Base-by-base conservation (phyloP, 2,329 filamentous ascomycete genomes). In the Diaporthe eres region DNA sequence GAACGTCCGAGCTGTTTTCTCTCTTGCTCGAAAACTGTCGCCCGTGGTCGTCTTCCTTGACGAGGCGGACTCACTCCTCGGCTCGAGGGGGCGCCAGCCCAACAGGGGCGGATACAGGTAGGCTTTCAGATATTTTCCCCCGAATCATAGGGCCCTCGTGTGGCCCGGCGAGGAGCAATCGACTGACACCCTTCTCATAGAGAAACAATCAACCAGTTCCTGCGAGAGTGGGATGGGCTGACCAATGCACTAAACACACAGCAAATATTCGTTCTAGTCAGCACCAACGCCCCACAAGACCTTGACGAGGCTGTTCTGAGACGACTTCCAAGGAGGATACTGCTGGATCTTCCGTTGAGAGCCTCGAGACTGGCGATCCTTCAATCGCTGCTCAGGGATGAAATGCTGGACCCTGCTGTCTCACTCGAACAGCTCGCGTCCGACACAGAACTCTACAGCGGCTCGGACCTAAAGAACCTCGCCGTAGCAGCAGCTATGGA, bases 41-140 rank as follows among this genome's bases (percentile, higher is more conserved):
- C 97, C 97, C 0, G 96, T 96, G 81, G 93, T 99, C 22, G 94
- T 99, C 70, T 98, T 99, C 85, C 95, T 99, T 77, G 97, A 99
- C 81, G 97, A 99, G 85, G 97, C 96, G 31, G 97, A 99, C 83
- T 94, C 96, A 10, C 92, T 99, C 65, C 94, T 99, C 74, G 94
- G 94, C 37, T 93, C 94, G 22, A 92, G 97, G 73, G 90, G 92
- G 78, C 90, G 90, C 53, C 88, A 89, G 34, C 89, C 90, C 76
- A 92, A 91, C 79, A 89, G 94, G 42, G 91, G 91, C 8, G 92
- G 91, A 2, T 94, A 97, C 79, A 92, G 96, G 68, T 53, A 68
- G 49, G 65, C 44, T 28, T 51, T 25, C 44, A 9, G 12, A 19
- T 19, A 13, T 28, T 12, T 22, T 28, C 12, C 31, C 31, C 31